Evolutionary conservation across 1,139 yeast species (phyloP).

Genomic region (Taiozyma sp.): DNA sequence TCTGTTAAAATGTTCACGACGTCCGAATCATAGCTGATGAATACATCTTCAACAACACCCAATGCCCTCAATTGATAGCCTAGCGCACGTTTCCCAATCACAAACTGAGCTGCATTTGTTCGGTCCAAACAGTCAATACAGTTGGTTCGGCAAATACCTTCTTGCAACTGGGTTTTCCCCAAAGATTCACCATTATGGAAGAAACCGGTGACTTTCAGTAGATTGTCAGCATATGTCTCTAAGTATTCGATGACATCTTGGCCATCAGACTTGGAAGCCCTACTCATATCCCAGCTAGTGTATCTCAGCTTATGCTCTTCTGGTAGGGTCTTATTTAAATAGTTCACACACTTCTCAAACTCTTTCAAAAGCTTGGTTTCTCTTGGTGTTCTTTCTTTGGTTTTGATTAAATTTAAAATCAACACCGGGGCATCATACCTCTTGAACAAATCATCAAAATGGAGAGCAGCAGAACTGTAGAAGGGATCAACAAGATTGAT

Average conservation of each 20-base stretch:
- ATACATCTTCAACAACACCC: slow-evolving; percentile 62
- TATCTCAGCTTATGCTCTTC: slow-evolving; percentile 54
- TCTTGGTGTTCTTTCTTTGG: slow-evolving; percentile 82
- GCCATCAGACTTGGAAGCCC: slow-evolving; percentile 83
- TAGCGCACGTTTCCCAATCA: slow-evolving; percentile 88
- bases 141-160: slow-evolving; percentile 88
- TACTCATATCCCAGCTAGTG: slow-evolving; percentile 94
- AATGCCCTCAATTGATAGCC: slow-evolving; percentile 78
- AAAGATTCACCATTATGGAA: slow-evolving; percentile 77
- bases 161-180: slow-evolving; percentile 59
- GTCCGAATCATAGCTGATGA: slow-evolving; percentile 88
- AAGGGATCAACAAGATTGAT: slow-evolving; percentile 85
- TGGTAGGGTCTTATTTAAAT: slow-evolving; percentile 80
- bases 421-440: slow-evolving; percentile 83
- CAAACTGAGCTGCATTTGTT: slow-evolving; percentile 97
- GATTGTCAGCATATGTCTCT: slow-evolving; percentile 71
- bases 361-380: slow-evolving; percentile 78
- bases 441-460: slow-evolving; percentile 80
- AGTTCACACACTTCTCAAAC: slow-evolving; percentile 71
- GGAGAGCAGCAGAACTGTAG: slow-evolving; percentile 84
- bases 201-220: slow-evolving; percentile 66
- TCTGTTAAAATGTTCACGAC: slow-evolving; percentile 88
- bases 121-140: slow-evolving; percentile 95
- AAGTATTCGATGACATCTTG: slow-evolving; percentile 87
- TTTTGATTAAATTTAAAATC: slow-evolving; percentile 77